Percentiles rank a stretch among this genome's conserved stretches.
phyloP scores from a whole-genome alignment of 305 asterid species.

The Solanum hybrid region DNA sequence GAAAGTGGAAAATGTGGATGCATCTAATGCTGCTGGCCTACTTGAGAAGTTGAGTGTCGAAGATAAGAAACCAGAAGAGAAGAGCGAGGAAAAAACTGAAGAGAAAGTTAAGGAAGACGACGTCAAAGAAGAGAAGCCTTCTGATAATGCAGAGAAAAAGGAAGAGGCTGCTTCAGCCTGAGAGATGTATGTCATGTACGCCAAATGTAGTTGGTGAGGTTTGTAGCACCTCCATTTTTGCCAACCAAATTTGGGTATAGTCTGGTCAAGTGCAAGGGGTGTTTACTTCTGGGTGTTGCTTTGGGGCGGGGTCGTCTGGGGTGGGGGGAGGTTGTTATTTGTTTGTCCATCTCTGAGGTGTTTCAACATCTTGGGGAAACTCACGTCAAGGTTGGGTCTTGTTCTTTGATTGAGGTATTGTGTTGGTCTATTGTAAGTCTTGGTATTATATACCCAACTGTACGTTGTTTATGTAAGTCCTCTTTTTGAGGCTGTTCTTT shows the following conservation, averaged over 20 bases:
- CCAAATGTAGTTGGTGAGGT: constrained; percentile 1
- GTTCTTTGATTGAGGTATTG: constrained; percentile 2
- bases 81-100: constrained; percentile 9
- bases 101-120: constrained; percentile 16
- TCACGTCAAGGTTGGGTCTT: background rate
- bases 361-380: background rate
- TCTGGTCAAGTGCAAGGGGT: constrained; percentile 6
- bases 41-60: constrained; percentile 45
- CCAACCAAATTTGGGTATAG: constrained; percentile 9
- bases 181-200: background rate
- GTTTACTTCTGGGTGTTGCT: background rate
- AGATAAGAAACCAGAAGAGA: constrained; percentile 20
- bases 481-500: background rate
- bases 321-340: background rate
- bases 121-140: constrained; percentile 17
- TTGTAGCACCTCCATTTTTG: background rate
- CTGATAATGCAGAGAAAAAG: constrained; percentile 16
- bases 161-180: constrained; percentile 21
- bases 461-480: background rate
- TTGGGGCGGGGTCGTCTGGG: background rate
- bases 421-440: background rate
- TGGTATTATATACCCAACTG: background rate
- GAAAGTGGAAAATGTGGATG: constrained; percentile 29
- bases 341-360: background rate
- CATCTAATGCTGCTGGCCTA: constrained; percentile 34